Evolutionary conservation across 352 stramenopile genomes (phyloP).

Genomic region (Phytophthora sojae): DNA sequence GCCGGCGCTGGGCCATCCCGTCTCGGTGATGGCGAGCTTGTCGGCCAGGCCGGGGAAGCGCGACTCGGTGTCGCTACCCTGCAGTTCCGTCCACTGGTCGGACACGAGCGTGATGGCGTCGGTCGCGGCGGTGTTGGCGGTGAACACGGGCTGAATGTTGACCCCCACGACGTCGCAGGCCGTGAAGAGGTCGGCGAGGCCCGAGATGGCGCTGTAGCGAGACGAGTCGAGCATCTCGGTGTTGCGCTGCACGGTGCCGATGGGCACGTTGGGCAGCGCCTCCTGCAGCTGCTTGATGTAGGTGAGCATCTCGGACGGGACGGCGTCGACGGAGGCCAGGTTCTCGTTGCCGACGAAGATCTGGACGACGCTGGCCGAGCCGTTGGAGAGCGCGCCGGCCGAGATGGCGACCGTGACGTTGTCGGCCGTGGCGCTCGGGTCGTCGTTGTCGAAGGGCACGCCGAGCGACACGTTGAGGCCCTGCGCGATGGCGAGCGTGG

Average conservation of each 20-base stretch:
- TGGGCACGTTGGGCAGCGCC: constrained; percentile 35
- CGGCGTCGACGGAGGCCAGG: constrained; percentile 38
- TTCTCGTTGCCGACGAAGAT: constrained; percentile 78
- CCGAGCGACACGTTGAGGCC: constrained; percentile 59
- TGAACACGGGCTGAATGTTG: constrained; percentile 81
- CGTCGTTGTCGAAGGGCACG: constrained; percentile 52
- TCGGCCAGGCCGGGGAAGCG: constrained; percentile 49
- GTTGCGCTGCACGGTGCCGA: constrained; percentile 62
- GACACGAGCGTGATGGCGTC: constrained; percentile 55
- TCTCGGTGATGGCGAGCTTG: constrained; percentile 70
- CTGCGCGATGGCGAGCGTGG: constrained; percentile 47
- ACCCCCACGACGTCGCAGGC: constrained; percentile 70
- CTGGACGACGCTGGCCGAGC: constrained; percentile 45
- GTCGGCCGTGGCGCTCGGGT: constrained; percentile 37
- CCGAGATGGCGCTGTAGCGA: constrained; percentile 42
- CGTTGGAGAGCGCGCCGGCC: constrained; percentile 38
- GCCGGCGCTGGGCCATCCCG: constrained; percentile 65
- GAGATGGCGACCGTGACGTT: constrained; percentile 49
- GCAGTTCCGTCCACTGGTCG: constrained; percentile 52
- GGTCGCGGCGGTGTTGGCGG: constrained; percentile 30
- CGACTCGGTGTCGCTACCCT: constrained; percentile 43
- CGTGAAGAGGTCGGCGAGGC: constrained; percentile 50
- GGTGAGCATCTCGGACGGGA: constrained; percentile 48
- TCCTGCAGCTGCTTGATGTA: constrained; percentile 53
- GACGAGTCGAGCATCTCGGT: constrained; percentile 57